Conservation (phyloP, 2,329 filamentous ascomycete species). For the Ophiostoma himal-ulmi region DNA sequence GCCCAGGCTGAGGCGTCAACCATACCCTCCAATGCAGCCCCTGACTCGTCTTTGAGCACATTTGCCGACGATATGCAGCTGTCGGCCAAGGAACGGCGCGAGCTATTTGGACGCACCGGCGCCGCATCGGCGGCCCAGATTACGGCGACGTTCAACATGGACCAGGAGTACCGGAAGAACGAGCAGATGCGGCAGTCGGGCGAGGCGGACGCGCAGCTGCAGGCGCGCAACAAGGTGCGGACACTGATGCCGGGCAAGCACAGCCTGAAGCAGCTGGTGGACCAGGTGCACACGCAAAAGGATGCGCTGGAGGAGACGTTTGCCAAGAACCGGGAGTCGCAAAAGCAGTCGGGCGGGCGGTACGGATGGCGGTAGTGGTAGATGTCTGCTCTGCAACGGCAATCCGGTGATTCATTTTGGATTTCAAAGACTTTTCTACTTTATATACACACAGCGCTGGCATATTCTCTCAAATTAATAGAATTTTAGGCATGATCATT, state of each 20-base stretch:
- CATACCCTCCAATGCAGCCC: neutral
- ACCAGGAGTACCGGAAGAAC: slow-evolving; percentile 79
- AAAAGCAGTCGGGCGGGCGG: slow-evolving; percentile 70
- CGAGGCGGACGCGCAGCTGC: slow-evolving; percentile 64
- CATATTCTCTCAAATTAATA: neutral
- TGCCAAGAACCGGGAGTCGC: slow-evolving; percentile 70
- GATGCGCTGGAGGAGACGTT: slow-evolving; percentile 88
- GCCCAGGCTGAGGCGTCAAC: slow-evolving; percentile 28
- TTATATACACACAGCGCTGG: neutral
- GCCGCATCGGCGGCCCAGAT: slow-evolving; percentile 47
- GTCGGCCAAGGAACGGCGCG: slow-evolving; percentile 67
- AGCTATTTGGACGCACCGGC: slow-evolving; percentile 71
- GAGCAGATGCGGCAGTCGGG: slow-evolving; percentile 66
- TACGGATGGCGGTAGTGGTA: slow-evolving; percentile 70
- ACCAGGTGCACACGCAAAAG: slow-evolving; percentile 71
- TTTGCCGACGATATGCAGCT: slow-evolving; percentile 76
- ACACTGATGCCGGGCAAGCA: slow-evolving; percentile 83
- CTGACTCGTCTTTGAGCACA: slow-evolving; percentile 49
- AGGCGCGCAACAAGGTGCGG: slow-evolving; percentile 75
- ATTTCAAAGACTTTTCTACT: neutral
- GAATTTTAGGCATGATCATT: neutral
- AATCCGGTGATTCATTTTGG: neutral
- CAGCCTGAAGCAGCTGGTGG: slow-evolving; percentile 80
- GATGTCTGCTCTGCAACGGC: neutral
- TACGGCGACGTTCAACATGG: slow-evolving; percentile 82